Evolutionary conservation across 768 basidiomycete genomes (phyloP), one percentile per base, ranked within the genome.

Genomic region (Kwoniella dendrophila): DNA sequence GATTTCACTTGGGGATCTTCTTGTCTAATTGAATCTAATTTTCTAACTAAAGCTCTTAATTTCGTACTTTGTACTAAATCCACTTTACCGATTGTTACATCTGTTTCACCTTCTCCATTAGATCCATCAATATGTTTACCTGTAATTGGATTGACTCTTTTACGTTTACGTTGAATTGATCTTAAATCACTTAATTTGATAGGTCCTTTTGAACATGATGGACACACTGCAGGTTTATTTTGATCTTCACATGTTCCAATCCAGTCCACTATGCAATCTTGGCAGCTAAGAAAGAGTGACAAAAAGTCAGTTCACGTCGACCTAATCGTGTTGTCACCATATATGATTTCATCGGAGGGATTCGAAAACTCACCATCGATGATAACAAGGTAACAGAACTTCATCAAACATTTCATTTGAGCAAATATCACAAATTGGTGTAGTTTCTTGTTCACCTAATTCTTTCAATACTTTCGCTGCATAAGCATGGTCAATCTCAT

Each of bases 31-130:
- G 55, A 73, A 85, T 90, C 83, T 4, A 98, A 83, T 73, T 88
- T 84, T 60, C 85, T 83, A 8, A 90, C 78, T 27, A 98, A 80
- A 1, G 93, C 93, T 56, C 92, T 85, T 2, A 98, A 82, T 78
- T 98, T 98, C 0, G 94, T 96, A 8, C 90, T 93, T 3, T 90
- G 89, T 38, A 86, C 84, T 78, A 96, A 91, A 78, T 94, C 86
- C 66, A 92, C 92, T 67, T 86, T 85, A 11, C 89, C 83, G 45
- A 94, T 79, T 14, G 84, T 80, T 27, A 92, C 81, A 14, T 57
- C 65, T 27, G 55, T 51, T 18, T 71, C 62, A 24, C 60, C 67
- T 27, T 59, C 22, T 3, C 59, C 69, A 10, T 71, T 51, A n/a
- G n/a, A n/a, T 4, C 68, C 68, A 26, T 65, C 69, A 14, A 57